A percentile compares a stretch with the other conserved stretches of the same genome.
Evolutionary conservation across 768 basidiomycete species (phyloP).

Genomic region (Phallus indusiatus): DNA sequence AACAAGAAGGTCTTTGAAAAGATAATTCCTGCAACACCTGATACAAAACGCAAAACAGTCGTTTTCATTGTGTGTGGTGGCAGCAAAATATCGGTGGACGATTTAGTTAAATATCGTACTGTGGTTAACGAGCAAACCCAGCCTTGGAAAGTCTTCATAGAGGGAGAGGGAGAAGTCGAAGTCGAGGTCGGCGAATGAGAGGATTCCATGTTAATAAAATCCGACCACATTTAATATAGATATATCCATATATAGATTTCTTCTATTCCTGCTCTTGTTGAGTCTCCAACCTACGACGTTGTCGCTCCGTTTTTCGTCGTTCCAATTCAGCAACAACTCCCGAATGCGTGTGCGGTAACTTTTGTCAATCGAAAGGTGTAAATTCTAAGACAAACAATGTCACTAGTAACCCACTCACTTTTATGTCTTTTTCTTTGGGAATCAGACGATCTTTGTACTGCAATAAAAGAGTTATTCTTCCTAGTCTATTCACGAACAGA

Average conservation of each 20-base stretch:
- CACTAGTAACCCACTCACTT: background rate
- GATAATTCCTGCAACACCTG: conserved; percentile 29
- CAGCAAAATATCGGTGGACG: conserved; percentile 52
- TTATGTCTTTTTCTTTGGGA: conserved; percentile 1
- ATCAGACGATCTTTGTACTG: conserved; percentile 7
- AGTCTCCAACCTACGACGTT: background rate
- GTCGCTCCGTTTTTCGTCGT: conserved; percentile 2
- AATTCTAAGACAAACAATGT: background rate
- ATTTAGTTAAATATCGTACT: conserved; percentile 37
- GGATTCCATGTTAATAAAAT: background rate
- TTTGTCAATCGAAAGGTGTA: background rate
- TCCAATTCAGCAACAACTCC: conserved; percentile 7
- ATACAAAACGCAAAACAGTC: conserved; percentile 26
- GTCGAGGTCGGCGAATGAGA: background rate
- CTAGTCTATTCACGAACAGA: background rate
- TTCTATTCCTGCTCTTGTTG: background rate
- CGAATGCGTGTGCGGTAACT: background rate
- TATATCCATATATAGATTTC: background rate
- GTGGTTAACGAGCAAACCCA: conserved; percentile 27
- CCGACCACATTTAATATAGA: too few species aligned
- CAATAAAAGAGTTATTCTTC: background rate
- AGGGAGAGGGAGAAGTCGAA: conserved; percentile 14
- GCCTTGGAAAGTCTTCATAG: conserved; percentile 22
- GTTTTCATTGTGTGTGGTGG: conserved; percentile 68
- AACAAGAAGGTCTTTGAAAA: conserved; percentile 43